These are phyloP conservation scores for Termitomyces sp. DNA, from an alignment of 768 basidiomycete species.

Conservation along the genomic window DNA sequence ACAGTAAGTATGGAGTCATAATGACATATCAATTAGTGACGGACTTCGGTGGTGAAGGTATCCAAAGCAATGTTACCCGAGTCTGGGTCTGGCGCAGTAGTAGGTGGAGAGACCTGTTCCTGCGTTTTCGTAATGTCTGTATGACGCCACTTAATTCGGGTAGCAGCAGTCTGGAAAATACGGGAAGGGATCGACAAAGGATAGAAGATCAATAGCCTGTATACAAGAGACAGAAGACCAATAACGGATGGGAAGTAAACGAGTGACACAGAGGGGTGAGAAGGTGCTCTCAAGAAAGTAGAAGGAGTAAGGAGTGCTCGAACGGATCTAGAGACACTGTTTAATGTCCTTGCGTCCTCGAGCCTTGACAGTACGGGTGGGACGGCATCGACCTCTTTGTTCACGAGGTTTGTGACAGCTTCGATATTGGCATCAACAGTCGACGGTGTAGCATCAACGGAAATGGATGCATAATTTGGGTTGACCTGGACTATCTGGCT, in stretches of 20 bases:
- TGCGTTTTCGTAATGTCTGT: conserved; percentile 7
- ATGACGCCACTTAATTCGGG: conserved; percentile 17
- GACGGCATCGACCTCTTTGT: conserved; percentile 51
- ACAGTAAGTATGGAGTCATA: conserved; percentile 30
- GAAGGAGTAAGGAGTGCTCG: conserved; percentile 24
- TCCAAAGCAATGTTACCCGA: conserved; percentile 27
- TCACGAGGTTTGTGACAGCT: conserved; percentile 19
- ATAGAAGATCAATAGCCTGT: conserved; percentile 42
- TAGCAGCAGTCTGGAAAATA: conserved; percentile 25
- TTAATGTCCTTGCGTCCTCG: conserved; percentile 37
- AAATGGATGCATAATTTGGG: conserved; percentile 24
- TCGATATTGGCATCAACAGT: conserved; percentile 19
- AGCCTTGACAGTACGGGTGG: conserved; percentile 40
- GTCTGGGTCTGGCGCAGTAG: neutral
- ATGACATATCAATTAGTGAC: conserved; percentile 39
- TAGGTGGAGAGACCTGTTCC: conserved; percentile 1
- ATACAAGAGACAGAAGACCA: conserved; percentile 44
- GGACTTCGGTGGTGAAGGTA: conserved; percentile 36
- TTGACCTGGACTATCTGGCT: conserved; percentile 30
- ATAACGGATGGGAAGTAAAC: conserved; percentile 36
- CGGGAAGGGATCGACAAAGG: conserved; percentile 49
- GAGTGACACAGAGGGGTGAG: conserved; percentile 16
- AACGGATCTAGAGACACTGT: conserved; percentile 25
- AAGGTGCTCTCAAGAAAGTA: conserved; percentile 8
- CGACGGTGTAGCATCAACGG: conserved; percentile 23